Evolutionary conservation across 31 red algal genomes (phyloP).

Genomic region (Asparagopsis taxiformis): DNA sequence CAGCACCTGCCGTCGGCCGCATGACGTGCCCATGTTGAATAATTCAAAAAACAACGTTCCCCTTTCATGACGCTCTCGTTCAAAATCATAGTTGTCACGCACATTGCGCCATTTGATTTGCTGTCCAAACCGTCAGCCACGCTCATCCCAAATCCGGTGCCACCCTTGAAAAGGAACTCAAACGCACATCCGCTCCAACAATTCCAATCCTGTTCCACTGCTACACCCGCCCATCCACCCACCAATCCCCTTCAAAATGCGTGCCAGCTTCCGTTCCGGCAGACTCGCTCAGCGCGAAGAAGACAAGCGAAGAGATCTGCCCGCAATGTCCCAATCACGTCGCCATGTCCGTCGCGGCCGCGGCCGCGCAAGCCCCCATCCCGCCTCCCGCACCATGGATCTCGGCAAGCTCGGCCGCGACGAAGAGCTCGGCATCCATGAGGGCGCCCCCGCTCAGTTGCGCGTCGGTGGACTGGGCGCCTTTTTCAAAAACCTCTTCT

Average conservation of each 20-base stretch:
- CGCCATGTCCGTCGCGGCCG: slow-evolving; percentile 42
- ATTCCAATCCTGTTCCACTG: too few relatives aligned
- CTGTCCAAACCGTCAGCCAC: too few relatives aligned
- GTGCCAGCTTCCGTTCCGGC: slow-evolving; percentile 36
- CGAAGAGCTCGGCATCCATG: slow-evolving; percentile 70
- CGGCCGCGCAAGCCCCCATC: slow-evolving; percentile 23
- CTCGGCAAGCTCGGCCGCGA: slow-evolving; percentile 71
- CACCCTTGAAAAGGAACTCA: too few relatives aligned
- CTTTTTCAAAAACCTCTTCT: slow-evolving; percentile 57
- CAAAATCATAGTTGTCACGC: too few relatives aligned
- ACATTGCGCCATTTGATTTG: too few relatives aligned
- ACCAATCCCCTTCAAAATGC: slow-evolving; percentile 6
- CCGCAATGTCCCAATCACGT: background rate
- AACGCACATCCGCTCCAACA: too few relatives aligned
- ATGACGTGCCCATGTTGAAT: too few relatives aligned
- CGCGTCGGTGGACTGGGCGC: slow-evolving; percentile 42
- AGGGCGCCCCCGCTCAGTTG: slow-evolving; percentile 57
- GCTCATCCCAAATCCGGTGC: too few relatives aligned
- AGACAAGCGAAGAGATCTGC: background rate
- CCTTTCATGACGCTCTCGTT: too few relatives aligned
- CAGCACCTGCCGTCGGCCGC: too few relatives aligned
- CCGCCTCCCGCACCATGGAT: slow-evolving; percentile 59
- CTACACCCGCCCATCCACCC: too few relatives aligned
- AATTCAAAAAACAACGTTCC: too few relatives aligned
- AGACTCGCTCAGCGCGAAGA: slow-evolving; percentile 14